Evolutionary conservation across 768 basidiomycete genomes (phyloP).

Genomic region (Rhodocollybia butyracea): DNA sequence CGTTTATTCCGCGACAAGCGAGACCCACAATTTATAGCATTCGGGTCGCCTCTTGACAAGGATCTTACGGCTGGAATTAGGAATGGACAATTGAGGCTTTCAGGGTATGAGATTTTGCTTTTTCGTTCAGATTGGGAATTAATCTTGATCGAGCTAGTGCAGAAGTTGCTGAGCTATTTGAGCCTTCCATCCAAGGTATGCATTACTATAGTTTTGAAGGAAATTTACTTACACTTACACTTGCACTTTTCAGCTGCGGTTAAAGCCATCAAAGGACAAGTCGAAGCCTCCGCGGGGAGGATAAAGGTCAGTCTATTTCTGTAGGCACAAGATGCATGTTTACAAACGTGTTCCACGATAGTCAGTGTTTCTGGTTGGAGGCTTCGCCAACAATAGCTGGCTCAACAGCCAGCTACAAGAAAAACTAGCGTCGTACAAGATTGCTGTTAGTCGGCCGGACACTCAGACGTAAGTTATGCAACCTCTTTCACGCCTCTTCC

Average conservation of each 20-base stretch:
- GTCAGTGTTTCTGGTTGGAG: constrained; percentile 84
- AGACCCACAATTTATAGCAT: constrained; percentile 68
- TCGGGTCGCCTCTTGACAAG: constrained; percentile 78
- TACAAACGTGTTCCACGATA: constrained; percentile 18
- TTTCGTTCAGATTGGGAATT: background rate
- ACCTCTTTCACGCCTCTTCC: background rate
- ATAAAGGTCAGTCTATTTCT: constrained; percentile 47
- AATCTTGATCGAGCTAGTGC: constrained; percentile 16
- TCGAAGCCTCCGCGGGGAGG: constrained; percentile 62
- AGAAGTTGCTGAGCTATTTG: constrained; percentile 70
- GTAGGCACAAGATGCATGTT: background rate
- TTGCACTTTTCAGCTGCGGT: constrained; percentile 60
- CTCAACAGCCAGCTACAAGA: constrained; percentile 74
- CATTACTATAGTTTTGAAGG: background rate
- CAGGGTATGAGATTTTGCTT: constrained; percentile 48
- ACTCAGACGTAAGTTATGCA: constrained; percentile 61
- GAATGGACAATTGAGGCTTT: constrained; percentile 66
- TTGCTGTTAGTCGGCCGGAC: constrained; percentile 73
- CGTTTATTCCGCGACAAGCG: constrained; percentile 68
- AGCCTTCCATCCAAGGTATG: constrained; percentile 67
- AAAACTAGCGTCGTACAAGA: constrained; percentile 48
- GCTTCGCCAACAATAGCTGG: constrained; percentile 83
- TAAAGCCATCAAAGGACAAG: constrained; percentile 64
- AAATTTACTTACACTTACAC: background rate
- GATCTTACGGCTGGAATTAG: constrained; percentile 68